Evolutionary conservation across 2,329 filamentous ascomycete genomes (phyloP).

Genomic region (Trichoderma oligosporum): DNA sequence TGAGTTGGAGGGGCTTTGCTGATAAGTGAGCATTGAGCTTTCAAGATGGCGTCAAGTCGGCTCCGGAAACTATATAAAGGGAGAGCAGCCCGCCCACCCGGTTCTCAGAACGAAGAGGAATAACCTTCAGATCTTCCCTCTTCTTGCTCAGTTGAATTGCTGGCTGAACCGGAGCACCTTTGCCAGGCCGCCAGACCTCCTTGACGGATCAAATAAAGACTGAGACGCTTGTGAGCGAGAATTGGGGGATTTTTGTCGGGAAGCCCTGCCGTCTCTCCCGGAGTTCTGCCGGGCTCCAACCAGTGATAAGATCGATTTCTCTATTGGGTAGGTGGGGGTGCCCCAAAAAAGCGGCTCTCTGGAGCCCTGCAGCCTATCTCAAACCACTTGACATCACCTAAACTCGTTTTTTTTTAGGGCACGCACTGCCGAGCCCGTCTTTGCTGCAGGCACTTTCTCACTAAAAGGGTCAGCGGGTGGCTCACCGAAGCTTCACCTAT

Average conservation of each 20-base stretch:
- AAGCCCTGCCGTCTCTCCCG: slow-evolving; percentile 17
- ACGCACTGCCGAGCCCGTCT: background rate
- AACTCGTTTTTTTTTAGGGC: background rate
- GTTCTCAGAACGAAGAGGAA: background rate
- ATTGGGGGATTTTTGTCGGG: background rate
- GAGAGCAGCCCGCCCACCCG: slow-evolving; percentile 6
- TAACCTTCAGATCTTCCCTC: background rate
- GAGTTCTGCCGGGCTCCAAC: slow-evolving; percentile 14
- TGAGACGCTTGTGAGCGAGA: too few relatives aligned
- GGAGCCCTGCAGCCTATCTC: slow-evolving; percentile 15
- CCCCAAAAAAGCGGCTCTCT: slow-evolving; percentile 1
- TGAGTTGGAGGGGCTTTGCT: slow-evolving; percentile 5
- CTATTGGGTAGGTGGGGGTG: slow-evolving; percentile 18
- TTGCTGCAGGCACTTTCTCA: slow-evolving; percentile 14
- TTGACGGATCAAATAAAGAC: background rate
- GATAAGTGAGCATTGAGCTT: background rate
- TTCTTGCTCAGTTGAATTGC: slow-evolving; percentile 8
- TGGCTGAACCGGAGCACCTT: slow-evolving; percentile 13
- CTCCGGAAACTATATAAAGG: slow-evolving; percentile 20
- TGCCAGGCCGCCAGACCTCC: slow-evolving; percentile 9
- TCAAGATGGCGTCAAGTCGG: slow-evolving; percentile 18
- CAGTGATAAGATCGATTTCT: slow-evolving; percentile 13
- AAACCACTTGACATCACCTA: background rate
- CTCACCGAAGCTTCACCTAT: slow-evolving; percentile 7
- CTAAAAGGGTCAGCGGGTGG: slow-evolving; percentile 7